Conservation (phyloP, 768 basidiomycete species). For the Hypholoma fasciculare region DNA sequence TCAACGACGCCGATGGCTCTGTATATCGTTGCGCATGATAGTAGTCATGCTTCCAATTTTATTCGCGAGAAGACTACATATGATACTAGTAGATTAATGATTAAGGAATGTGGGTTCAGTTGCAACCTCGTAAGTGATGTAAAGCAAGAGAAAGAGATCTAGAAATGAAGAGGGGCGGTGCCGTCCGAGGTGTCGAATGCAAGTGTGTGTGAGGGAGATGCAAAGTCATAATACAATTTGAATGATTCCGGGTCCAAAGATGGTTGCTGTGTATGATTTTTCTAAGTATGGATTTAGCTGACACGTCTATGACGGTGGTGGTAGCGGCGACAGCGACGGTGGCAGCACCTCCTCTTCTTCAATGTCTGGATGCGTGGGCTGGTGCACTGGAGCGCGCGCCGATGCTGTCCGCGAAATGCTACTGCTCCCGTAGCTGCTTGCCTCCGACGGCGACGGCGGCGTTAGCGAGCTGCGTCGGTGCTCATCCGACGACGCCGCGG, state of each 20-base stretch:
- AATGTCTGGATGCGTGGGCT: constrained; percentile 19
- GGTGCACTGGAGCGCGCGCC: constrained; percentile 15
- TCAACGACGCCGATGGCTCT: no score
- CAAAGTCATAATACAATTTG: no score
- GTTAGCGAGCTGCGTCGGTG: constrained; percentile 14
- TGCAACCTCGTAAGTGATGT: neutral
- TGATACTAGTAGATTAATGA: neutral
- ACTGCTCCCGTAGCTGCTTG: neutral
- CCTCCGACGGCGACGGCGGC: constrained; percentile 13
- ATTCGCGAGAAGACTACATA: no score
- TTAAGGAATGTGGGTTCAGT: neutral
- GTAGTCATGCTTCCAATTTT: no score
- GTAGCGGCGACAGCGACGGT: constrained; percentile 1
- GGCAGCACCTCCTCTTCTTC: constrained; percentile 19
- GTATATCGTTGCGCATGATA: no score
- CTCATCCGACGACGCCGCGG: constrained; percentile 20
- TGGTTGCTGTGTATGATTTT: no score
- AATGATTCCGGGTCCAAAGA: no score
- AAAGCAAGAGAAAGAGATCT: neutral
- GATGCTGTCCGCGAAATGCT: constrained; percentile 21
- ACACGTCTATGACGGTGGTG: neutral
- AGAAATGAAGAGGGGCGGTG: neutral
- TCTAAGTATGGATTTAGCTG: no score
- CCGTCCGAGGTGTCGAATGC: neutral
- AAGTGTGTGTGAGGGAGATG: no score